phyloP scores from a whole-genome alignment of 805 yeast species.

The Saturnispora dispora region DNA sequence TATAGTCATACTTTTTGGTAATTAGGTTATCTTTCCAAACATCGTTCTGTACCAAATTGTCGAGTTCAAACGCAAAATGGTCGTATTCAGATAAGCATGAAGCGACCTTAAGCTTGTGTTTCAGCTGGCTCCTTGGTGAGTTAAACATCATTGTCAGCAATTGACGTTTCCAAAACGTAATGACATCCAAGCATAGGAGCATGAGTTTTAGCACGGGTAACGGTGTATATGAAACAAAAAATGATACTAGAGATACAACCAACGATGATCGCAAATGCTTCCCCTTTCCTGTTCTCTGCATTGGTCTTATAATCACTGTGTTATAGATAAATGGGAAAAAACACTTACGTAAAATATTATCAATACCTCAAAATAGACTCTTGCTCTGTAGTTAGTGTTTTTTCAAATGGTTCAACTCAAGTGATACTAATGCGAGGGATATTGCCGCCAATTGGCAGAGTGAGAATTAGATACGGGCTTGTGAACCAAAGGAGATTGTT shows the following conservation, averaged over 20 bases:
- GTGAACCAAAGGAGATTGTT: not conserved
- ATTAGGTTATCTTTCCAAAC: conserved; percentile 78
- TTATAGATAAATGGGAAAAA: not conserved
- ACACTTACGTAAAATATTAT: not conserved
- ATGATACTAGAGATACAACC: conserved; percentile 7
- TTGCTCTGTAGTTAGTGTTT: not conserved
- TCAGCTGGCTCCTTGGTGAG: conserved; percentile 10
- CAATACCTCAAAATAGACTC: not conserved
- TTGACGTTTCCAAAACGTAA: conserved; percentile 32
- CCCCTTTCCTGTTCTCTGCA: conserved; percentile 6
- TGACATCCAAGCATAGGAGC: conserved; percentile 34
- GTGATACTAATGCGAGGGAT: not conserved
- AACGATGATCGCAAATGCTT: conserved; percentile 5
- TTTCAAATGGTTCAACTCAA: not conserved
- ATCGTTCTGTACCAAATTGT: conserved; percentile 43
- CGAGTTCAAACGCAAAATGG: conserved; percentile 39
- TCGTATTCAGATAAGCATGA: conserved; percentile 60
- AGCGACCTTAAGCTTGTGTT: conserved; percentile 4
- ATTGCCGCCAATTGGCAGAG: not conserved
- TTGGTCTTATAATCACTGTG: not conserved
- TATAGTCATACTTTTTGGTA: conserved; percentile 74
- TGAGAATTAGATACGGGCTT: not conserved
- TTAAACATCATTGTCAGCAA: conserved; percentile 7
- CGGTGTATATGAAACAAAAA: conserved; percentile 13
- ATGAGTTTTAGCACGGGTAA: conserved; percentile 24